Base-by-base conservation (phyloP, 2,329 filamentous ascomycete species). In the Nigrospora oryzae region DNA sequence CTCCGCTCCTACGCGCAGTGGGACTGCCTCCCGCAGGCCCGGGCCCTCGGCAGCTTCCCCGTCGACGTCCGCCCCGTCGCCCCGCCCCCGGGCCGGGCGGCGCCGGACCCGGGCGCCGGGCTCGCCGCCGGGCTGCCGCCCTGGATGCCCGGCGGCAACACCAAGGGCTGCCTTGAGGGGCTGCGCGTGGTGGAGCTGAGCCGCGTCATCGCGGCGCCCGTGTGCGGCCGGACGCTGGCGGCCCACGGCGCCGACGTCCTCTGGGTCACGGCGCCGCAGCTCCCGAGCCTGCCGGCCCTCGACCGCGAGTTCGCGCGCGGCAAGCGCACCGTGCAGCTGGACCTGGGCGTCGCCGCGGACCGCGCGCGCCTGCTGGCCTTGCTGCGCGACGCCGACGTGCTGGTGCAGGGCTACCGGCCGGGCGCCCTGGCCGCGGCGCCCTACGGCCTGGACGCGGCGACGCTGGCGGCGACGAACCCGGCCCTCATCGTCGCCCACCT, bases 1-100 rank as follows among this genome's bases (percentile, higher is more conserved):
- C 55, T 80, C 11, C 63, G 77, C 2, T 68, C 68, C 0, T 74
- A 69, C 36, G 47, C 59, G 3, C 58, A 78, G 48, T 80, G 76
- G 77, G 74, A 79, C 47, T 50, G 52, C 0, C 57, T 67, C 2
- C 68, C 73, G 0, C 74, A 77, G 43, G 66, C 72, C 0, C 53
- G 49, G 13, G 68, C 65, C 1, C 55, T 77, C 3, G 43, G 59
- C 1, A 60, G 71, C 35, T 65, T 69, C 11, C 76, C 77, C 0
- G 70, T 80, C 10, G 44, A 56, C 1, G 40, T 78, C 11, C 58
- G 51, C 1, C 65, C 66, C 32, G 44, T 74, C 1, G 42, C 46
- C 10, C 46, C 56, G 1, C 46, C 49, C 1, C 42, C 51, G 3
- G 15, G 5, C n/a, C n/a, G 4, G 7, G n/a, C 11, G 23, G 23